Evolutionary conservation across 768 basidiomycete genomes (phyloP).

Genomic region (Pleurotus giganteus): DNA sequence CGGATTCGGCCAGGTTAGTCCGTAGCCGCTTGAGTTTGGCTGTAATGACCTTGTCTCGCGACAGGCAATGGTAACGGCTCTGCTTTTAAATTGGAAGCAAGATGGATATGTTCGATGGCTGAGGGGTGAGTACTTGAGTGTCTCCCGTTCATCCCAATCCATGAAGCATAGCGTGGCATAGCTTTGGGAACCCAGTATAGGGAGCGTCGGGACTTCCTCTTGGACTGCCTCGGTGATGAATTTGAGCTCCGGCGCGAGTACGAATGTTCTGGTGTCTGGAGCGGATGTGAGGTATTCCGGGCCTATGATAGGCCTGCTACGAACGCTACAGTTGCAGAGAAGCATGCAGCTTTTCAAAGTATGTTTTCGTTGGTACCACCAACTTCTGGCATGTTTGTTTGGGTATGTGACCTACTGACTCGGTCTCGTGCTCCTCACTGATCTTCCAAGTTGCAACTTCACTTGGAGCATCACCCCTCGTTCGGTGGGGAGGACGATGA

Average conservation of each 20-base stretch:
- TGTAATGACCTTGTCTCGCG: slow-evolving; percentile 9
- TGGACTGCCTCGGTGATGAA: slow-evolving; percentile 61
- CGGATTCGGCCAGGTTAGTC: slow-evolving; percentile 63
- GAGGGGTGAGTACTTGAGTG: slow-evolving; percentile 44
- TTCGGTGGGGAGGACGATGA: slow-evolving; percentile 36
- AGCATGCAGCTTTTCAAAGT: slow-evolving; percentile 25
- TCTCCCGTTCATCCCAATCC: not conserved
- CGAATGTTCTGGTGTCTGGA: slow-evolving; percentile 24
- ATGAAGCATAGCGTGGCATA: too few species aligned
- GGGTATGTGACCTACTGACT: slow-evolving; percentile 38
- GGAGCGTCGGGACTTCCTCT: slow-evolving; percentile 56
- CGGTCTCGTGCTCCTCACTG: not conserved
- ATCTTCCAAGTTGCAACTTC: slow-evolving; percentile 49
- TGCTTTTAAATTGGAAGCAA: slow-evolving; percentile 65
- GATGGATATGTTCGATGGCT: slow-evolving; percentile 80
- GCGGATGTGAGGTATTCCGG: slow-evolving; percentile 41
- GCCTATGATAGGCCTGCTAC: slow-evolving; percentile 36
- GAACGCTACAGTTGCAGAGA: slow-evolving; percentile 32
- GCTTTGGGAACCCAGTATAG: slow-evolving; percentile 57
- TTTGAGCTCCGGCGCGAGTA: slow-evolving; percentile 53
- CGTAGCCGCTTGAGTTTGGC: not conserved
- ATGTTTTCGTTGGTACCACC: slow-evolving; percentile 75
- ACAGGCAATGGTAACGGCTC: slow-evolving; percentile 54
- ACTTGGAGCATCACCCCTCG: slow-evolving; percentile 57
- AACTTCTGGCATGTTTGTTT: slow-evolving; percentile 79